phyloP scores from a whole-genome alignment of 202 grass and related monocot genomes.

The Zizania palustris region DNA sequence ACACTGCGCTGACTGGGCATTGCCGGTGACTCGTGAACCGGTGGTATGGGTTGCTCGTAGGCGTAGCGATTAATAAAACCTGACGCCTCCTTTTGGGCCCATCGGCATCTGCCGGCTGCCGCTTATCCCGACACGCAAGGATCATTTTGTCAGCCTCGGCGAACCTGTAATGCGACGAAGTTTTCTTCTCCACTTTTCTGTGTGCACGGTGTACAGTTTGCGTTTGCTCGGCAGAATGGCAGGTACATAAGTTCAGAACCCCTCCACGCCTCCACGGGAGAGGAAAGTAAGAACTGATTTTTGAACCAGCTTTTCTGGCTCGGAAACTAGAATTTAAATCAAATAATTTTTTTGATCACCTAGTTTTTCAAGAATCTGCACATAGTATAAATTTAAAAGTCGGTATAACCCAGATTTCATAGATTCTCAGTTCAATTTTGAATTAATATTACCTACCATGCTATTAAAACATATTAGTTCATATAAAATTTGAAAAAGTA shows the following conservation, averaged over 20 bases:
- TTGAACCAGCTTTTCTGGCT: too few relatives aligned
- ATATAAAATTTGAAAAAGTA: too few relatives aligned
- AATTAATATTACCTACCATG: too few relatives aligned
- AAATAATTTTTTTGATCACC: too few relatives aligned
- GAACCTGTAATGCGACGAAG: neutral
- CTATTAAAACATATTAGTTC: too few relatives aligned
- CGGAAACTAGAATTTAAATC: too few relatives aligned
- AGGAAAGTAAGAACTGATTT: too few relatives aligned
- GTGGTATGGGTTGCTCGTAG: constrained; percentile 18
- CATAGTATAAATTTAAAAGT: too few relatives aligned
- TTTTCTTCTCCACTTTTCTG: neutral
- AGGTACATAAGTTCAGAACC: neutral
- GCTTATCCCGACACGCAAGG: constrained; percentile 31
- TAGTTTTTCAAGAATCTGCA: too few relatives aligned
- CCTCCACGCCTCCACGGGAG: constrained; percentile 24
- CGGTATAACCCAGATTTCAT: too few relatives aligned
- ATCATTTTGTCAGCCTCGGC: neutral
- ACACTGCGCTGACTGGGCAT: constrained; percentile 32
- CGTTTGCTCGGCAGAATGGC: neutral
- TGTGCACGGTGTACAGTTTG: neutral
- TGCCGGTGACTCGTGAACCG: constrained; percentile 27
- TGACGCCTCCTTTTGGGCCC: constrained; percentile 15
- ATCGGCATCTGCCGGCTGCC: constrained; percentile 22
- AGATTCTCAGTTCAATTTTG: too few relatives aligned
- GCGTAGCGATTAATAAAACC: neutral